These are phyloP conservation scores for Chamaecrista fasciculata DNA, from an alignment of 306 rosid genomes.

Conservation along the genomic window DNA sequence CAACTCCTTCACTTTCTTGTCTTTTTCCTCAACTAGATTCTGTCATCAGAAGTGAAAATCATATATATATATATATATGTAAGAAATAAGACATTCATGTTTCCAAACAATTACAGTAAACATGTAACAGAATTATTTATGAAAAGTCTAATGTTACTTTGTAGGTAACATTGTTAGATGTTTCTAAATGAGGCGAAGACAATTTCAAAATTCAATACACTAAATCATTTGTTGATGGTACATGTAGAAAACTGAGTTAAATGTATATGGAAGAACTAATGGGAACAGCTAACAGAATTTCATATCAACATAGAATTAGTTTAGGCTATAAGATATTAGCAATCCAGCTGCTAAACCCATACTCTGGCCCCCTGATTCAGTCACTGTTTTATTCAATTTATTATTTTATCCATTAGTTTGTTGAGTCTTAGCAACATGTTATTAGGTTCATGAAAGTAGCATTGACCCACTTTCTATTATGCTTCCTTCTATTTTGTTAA, in stretches of 20 bases:
- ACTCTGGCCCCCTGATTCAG: too few relatives aligned
- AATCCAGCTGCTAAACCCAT: too few relatives aligned
- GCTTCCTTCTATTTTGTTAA: too few relatives aligned
- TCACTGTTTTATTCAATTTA: too few relatives aligned
- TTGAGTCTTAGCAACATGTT: too few relatives aligned
- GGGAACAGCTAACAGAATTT: neutral
- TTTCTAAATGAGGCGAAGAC: neutral
- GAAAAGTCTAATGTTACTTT: neutral
- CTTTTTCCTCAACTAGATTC: conserved; percentile 92
- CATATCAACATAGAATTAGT: neutral
- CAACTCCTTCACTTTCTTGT: conserved; percentile 81
- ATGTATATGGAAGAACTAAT: neutral
- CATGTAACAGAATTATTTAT: neutral
- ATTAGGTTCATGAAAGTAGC: too few relatives aligned
- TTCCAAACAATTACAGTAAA: neutral
- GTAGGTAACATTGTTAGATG: neutral
- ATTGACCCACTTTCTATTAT: too few relatives aligned
- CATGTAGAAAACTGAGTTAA: conserved; percentile 1
- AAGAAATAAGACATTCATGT: neutral
- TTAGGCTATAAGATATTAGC: neutral
- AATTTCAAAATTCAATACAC: conserved; percentile 1
- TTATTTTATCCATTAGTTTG: too few relatives aligned
- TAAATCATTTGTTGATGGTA: neutral
- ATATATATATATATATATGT: neutral
- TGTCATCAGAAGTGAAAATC: conserved; percentile 30